Evolutionary conservation across 2,329 filamentous ascomycete species (phyloP), one percentile per base, ranked within the genome.

Genomic region (Epichloe gansuensis): DNA sequence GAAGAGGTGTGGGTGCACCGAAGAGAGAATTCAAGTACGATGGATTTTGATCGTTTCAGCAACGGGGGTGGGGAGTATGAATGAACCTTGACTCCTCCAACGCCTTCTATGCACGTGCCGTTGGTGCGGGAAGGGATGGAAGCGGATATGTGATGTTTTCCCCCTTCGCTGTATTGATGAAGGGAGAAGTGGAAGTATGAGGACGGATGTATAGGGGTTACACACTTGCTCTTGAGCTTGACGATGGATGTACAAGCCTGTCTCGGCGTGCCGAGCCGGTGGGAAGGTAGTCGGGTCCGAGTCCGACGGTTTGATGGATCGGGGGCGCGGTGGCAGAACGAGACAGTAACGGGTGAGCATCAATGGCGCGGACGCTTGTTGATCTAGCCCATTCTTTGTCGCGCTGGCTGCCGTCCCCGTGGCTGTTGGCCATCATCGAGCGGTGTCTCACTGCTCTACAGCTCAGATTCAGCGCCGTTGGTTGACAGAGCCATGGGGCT

Each of bases 391-490:
- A 5, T 21, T 31, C n/a, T 31, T 38, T 37, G 43, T 43, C 28
- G 43, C 8, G 9, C 25, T 37, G 17, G 42, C 11, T 3, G 12
- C 23, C 28, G 28, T 25, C n/a, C 35, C 25, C 31, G 23, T 48
- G 28, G 21, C 45, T n/a, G 6, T 38, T 48, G 42, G 25, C 53
- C 47, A 21, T 45, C 25, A 17, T 46, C 34, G 4, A 45, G 44
- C 48, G 48, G 17, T 39, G 51, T 34, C 38, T 49, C 9, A 34
- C 48, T 52, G 23, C 52, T 53, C 63, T 71, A 71, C 60, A 81
- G 72, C 65, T 80, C 78, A 37, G 77, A 78, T 63, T 81, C 77
- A 53, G 72, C 77, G 51, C 76, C 77, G 55, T 80, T 80, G 4
- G 75, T 68, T 57, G 80, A 79, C 48, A 78, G 57, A 4, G 71